Percentiles rank a stretch among this genome's conserved stretches.
Conservation (phyloP, 192 early-diverging fungal genomes). For the Haplosporangium gracile region DNA sequence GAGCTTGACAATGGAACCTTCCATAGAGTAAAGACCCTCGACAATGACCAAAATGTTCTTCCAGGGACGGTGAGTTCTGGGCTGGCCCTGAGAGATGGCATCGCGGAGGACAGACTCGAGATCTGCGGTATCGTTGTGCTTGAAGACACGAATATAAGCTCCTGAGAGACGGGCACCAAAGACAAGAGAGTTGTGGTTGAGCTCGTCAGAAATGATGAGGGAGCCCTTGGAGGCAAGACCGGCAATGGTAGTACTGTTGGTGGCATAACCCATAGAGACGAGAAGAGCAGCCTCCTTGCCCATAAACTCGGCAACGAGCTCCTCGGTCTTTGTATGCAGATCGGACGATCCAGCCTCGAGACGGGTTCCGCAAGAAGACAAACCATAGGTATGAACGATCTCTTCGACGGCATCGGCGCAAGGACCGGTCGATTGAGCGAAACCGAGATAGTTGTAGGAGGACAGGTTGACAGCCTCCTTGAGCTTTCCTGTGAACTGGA, state of each 20-base stretch:
- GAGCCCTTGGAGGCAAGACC: constrained; percentile 87
- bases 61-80: constrained; percentile 98
- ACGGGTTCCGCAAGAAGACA: constrained; percentile 75
- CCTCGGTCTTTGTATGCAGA: constrained; percentile 85
- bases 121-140: constrained; percentile 90
- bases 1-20: constrained; percentile 91
- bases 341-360: constrained; percentile 76
- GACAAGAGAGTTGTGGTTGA: constrained; percentile 95
- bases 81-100: constrained; percentile 95
- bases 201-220: constrained; percentile 94
- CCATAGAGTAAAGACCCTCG: constrained; percentile 98
- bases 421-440: constrained; percentile 92
- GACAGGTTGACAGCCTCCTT: constrained; percentile 91
- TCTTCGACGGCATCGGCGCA: constrained; percentile 95
- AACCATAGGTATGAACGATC: constrained; percentile 78
- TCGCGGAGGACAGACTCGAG: constrained; percentile 86
- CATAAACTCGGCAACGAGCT: constrained; percentile 89
- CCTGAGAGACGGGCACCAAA: constrained; percentile 95
- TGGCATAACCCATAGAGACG: constrained; percentile 97
- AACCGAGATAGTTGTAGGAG: constrained; percentile 98
- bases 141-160: constrained; percentile 92
- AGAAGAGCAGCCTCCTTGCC: constrained; percentile 89
- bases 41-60: constrained; percentile 98
- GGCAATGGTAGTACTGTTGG: constrained; percentile 95
- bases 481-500: constrained; percentile 85